Conservation (phyloP, 108 stramenopile species). For the Cyclotella distinguenda region DNA sequence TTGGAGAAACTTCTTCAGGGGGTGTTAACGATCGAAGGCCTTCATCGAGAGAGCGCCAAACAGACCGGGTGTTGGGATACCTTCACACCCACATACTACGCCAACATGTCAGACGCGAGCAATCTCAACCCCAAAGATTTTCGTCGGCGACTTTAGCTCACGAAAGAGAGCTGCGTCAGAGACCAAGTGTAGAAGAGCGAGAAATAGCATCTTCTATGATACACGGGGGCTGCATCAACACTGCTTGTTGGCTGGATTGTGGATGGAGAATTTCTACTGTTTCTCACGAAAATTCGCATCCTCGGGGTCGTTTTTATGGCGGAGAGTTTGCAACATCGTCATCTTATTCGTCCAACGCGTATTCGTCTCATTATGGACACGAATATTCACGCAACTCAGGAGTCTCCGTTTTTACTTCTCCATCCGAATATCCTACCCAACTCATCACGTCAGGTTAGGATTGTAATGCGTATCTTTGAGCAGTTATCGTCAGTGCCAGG, state of each 20-base stretch:
- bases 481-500: no score
- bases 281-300: conserved; percentile 24
- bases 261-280: conserved; percentile 69
- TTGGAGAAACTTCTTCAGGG: neutral
- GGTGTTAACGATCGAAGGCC: no score
- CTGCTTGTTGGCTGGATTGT: conserved; percentile 76
- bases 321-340: conserved; percentile 16
- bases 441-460: conserved; percentile 56
- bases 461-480: no score
- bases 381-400: neutral
- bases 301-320: neutral
- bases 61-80: neutral
- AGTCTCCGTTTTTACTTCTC: neutral
- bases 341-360: conserved; percentile 32
- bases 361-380: neutral
- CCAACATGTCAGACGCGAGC: neutral
- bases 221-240: conserved; percentile 85
- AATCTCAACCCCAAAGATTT: neutral
- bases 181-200: neutral
- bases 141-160: neutral
- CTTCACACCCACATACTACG: neutral
- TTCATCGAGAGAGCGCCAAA: neutral
- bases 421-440: conserved; percentile 68
- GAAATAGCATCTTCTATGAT: conserved; percentile 52
- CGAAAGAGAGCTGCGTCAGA: neutral